Evolutionary conservation across 108 stramenopile genomes (phyloP).

Genomic region (Schizochytrium sp.): DNA sequence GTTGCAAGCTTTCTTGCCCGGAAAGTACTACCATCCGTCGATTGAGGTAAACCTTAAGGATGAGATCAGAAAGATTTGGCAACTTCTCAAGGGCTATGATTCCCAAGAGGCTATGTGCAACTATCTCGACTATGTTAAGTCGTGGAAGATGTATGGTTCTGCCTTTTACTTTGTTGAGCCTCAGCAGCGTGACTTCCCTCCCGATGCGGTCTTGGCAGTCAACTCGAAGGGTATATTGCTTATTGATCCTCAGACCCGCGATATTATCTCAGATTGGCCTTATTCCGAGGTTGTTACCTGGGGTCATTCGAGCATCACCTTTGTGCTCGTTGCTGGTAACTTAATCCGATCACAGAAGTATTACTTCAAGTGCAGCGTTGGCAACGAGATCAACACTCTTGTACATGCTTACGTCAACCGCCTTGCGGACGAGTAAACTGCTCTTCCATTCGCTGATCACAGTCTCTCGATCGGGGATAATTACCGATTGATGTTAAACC

Average conservation of each 20-base stretch:
- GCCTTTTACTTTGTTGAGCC: conserved; percentile 69
- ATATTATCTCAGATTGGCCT: conserved; percentile 64
- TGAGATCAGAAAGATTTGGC: conserved; percentile 63
- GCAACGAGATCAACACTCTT: conserved; percentile 72
- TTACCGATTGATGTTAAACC: too few relatives aligned
- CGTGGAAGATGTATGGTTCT: conserved; percentile 70
- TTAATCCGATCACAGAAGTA: conserved; percentile 62
- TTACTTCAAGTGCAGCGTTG: conserved; percentile 69
- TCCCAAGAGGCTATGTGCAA: conserved; percentile 19
- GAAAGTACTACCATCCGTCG: conserved; percentile 51
- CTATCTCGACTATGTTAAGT: conserved; percentile 66
- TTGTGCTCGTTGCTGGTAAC: conserved; percentile 69
- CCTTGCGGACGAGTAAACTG: conserved; percentile 26
- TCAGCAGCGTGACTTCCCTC: conserved; percentile 64
- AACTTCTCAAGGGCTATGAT: conserved; percentile 64
- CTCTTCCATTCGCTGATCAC: too few relatives aligned
- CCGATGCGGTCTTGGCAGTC: conserved; percentile 68
- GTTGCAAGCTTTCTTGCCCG: conserved; percentile 54
- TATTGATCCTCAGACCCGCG: conserved; percentile 68
- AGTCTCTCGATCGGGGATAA: too few relatives aligned
- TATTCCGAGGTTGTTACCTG: conserved; percentile 70
- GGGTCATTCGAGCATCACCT: conserved; percentile 69
- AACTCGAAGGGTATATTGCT: conserved; percentile 69
- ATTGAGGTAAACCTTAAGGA: conserved; percentile 61
- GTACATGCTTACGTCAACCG: conserved; percentile 71